Evolutionary conservation across 2,329 filamentous ascomycete genomes (phyloP).

Genomic region (Chrysosphaeria jannelii): DNA sequence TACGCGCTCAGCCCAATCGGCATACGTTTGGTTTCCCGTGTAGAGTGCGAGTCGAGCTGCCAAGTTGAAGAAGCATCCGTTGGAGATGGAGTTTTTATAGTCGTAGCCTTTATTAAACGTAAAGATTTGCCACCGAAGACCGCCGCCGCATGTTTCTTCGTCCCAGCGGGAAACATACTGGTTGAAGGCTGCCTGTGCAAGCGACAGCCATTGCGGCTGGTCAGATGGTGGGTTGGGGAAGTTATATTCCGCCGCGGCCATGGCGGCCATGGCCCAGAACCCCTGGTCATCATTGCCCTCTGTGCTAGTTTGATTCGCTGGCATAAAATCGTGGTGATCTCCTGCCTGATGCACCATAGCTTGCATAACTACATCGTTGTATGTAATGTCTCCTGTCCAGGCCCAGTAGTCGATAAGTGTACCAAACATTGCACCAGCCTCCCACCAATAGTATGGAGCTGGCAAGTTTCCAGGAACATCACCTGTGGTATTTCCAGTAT

Average conservation of each 20-base stretch:
- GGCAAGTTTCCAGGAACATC: conserved; percentile 26
- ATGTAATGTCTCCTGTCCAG: conserved; percentile 32
- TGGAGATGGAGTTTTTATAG: conserved; percentile 39
- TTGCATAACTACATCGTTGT: conserved; percentile 27
- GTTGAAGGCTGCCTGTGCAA: conserved; percentile 57
- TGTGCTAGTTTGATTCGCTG: conserved; percentile 27
- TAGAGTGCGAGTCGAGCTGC: conserved; percentile 44
- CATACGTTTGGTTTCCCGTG: conserved; percentile 52
- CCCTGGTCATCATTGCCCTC: conserved; percentile 49
- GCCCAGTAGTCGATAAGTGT: conserved; percentile 44
- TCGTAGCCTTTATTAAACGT: conserved; percentile 40
- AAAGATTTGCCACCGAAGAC: conserved; percentile 67
- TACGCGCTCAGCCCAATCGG: conserved; percentile 39
- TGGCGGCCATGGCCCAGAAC: conserved; percentile 63
- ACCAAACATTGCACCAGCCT: conserved; percentile 41
- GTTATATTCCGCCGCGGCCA: conserved; percentile 47
- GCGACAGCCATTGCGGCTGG: conserved; percentile 44
- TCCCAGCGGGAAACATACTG: conserved; percentile 47
- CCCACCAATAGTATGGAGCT: conserved; percentile 45
- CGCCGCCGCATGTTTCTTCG: conserved; percentile 31
- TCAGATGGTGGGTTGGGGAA: conserved; percentile 35
- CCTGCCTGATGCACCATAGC: conserved; percentile 30
- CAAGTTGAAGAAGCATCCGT: conserved; percentile 39
- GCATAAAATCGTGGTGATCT: conserved; percentile 31
- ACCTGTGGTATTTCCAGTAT: conserved; percentile 26